These are phyloP conservation scores for Ascochyta rabiei DNA, from an alignment of 2,329 filamentous ascomycete genomes.

Conservation along the genomic window DNA sequence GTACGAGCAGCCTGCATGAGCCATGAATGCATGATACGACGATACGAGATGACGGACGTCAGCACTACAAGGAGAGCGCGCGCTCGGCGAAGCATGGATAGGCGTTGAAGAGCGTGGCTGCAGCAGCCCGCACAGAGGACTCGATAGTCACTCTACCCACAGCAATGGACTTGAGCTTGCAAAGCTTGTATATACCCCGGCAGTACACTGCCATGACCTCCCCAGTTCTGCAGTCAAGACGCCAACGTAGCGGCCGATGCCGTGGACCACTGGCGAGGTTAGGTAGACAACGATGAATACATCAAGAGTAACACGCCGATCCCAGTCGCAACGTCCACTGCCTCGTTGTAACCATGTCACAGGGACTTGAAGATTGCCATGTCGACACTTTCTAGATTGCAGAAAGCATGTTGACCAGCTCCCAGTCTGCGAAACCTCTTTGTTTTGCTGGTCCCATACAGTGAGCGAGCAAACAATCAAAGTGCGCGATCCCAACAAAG, in stretches of 20 bases:
- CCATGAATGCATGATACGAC: conserved; percentile 12
- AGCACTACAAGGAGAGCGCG: conserved; percentile 1
- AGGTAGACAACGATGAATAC: conserved; percentile 5
- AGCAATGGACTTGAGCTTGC: conserved; percentile 15
- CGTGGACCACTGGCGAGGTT: background rate
- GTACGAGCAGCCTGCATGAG: conserved; percentile 47
- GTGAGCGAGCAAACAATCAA: too few species aligned
- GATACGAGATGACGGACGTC: conserved; percentile 16
- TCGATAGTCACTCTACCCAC: conserved; percentile 13
- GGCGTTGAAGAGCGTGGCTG: conserved; percentile 8
- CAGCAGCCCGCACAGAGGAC: conserved; percentile 15
- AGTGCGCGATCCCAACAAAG: too few species aligned
- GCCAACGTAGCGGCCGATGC: conserved; percentile 1
- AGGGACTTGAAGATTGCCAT: background rate
- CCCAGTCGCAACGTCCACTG: background rate
- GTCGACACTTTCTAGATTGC: background rate
- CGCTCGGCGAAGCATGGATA: conserved; percentile 4
- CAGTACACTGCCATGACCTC: conserved; percentile 11
- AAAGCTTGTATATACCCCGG: conserved; percentile 15
- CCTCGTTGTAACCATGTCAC: too few species aligned
- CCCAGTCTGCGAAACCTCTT: too few species aligned
- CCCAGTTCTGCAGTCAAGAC: background rate
- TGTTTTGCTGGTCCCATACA: too few species aligned
- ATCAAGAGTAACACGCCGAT: background rate
- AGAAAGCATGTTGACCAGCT: background rate